Evolutionary conservation across 805 yeast species (phyloP).

Genomic region (Kodamaea neixiangensis): DNA sequence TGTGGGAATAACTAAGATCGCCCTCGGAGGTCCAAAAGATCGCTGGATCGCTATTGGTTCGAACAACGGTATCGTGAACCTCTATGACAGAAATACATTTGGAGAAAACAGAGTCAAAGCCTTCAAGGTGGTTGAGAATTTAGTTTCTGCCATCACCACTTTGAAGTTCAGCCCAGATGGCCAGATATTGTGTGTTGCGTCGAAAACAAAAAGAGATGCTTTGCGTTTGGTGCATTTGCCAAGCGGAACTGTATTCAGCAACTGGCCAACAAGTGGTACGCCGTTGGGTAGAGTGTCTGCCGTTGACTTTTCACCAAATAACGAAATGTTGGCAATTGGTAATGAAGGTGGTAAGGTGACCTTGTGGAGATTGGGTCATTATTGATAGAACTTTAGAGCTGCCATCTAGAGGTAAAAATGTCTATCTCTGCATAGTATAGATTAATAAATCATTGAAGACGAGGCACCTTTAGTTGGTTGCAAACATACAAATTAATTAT

Average conservation of each 20-base stretch:
- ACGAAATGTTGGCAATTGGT: slow-evolving; percentile 84
- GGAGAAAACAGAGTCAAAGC: slow-evolving; percentile 44
- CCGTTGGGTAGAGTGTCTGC: slow-evolving; percentile 93
- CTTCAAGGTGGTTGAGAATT: slow-evolving; percentile 66
- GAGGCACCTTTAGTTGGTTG: neutral
- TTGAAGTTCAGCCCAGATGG: slow-evolving; percentile 83
- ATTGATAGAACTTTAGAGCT: slow-evolving; percentile 33
- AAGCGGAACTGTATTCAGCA: slow-evolving; percentile 78
- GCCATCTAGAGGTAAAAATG: no score
- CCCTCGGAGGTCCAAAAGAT: slow-evolving; percentile 67
- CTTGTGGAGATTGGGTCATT: slow-evolving; percentile 82
- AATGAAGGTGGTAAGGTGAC: slow-evolving; percentile 90
- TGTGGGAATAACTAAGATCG: slow-evolving; percentile 75
- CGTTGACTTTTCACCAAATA: slow-evolving; percentile 74
- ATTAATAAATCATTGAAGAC: neutral
- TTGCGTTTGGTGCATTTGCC: slow-evolving; percentile 86
- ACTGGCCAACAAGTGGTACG: slow-evolving; percentile 98
- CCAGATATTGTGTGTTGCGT: slow-evolving; percentile 82
- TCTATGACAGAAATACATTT: slow-evolving; percentile 61
- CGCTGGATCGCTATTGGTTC: slow-evolving; percentile 90
- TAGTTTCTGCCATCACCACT: slow-evolving; percentile 77
- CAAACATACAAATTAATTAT: neutral
- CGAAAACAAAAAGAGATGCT: slow-evolving; percentile 83
- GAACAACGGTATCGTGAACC: slow-evolving; percentile 83
- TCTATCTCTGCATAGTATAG: neutral